Evolutionary conservation across 768 basidiomycete species (phyloP).

Genomic region (Leccinum aurantiacum): DNA sequence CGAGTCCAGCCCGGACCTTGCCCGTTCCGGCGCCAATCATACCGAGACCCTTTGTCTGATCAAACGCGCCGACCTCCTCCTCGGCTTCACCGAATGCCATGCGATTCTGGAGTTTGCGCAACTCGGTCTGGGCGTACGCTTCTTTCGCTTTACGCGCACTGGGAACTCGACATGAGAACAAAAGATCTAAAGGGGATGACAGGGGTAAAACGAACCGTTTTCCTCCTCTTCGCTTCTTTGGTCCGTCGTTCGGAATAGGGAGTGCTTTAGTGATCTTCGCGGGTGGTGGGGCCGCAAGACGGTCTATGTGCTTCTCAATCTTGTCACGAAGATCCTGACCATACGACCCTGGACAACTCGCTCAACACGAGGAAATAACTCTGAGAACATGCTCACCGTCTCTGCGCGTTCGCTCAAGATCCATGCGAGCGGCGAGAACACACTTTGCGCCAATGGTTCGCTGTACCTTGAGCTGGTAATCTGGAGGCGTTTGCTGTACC

Average conservation of each 20-base stretch:
- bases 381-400: constrained; percentile 56
- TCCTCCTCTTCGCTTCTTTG: constrained; percentile 93
- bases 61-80: constrained; percentile 94
- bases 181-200: background rate
- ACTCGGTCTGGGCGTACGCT: constrained; percentile 93
- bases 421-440: constrained; percentile 89
- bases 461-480: constrained; percentile 90
- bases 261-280: constrained; percentile 91
- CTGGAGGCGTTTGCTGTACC: constrained; percentile 80
- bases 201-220: constrained; percentile 63
- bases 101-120: constrained; percentile 95
- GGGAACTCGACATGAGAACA: background rate
- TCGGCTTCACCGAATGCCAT: constrained; percentile 96
- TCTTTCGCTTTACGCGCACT: constrained; percentile 99
- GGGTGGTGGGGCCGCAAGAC: constrained; percentile 91
- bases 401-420: constrained; percentile 78
- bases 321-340: constrained; percentile 80
- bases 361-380: background rate
- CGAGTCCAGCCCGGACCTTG: constrained; percentile 83
- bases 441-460: constrained; percentile 92
- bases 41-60: constrained; percentile 96
- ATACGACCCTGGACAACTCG: constrained; percentile 56
- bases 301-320: constrained; percentile 90
- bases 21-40: constrained; percentile 92
- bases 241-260: constrained; percentile 92